These are phyloP conservation scores for Luvunga scandens DNA, from an alignment of 345 rosid genomes.

Conservation along the genomic window DNA sequence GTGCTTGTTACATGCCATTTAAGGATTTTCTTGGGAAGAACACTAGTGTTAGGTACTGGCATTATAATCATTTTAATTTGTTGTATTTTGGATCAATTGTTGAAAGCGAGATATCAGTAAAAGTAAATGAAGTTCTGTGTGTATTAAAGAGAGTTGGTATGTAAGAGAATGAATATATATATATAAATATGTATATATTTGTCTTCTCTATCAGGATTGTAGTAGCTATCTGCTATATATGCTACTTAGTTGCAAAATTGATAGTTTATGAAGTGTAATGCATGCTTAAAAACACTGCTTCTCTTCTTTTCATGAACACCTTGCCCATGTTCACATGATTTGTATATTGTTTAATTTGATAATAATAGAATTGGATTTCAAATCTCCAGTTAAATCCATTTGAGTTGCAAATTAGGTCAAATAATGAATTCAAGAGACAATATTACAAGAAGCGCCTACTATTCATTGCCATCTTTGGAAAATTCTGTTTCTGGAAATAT, in stretches of 20 bases:
- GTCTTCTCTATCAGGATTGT: not conserved
- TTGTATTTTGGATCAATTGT: constrained; percentile 2
- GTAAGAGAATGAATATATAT: constrained; percentile 1
- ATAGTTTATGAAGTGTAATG: too few relatives aligned
- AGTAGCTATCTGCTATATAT: not conserved
- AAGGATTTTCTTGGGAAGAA: constrained; percentile 14
- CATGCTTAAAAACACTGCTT: not conserved
- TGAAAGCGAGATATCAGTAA: constrained; percentile 24
- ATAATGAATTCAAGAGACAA: not conserved
- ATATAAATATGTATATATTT: too few relatives aligned
- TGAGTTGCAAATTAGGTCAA: not conserved
- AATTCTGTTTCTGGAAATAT: not conserved
- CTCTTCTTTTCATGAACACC: too few relatives aligned
- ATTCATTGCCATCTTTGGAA: not conserved
- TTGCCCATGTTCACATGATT: too few relatives aligned
- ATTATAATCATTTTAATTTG: not conserved
- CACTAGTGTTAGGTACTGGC: not conserved
- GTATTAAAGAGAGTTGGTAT: not conserved
- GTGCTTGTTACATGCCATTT: constrained; percentile 24
- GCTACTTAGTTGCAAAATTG: not conserved
- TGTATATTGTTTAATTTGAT: not conserved
- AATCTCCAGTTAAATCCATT: not conserved
- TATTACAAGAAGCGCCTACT: not conserved
- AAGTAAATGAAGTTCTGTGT: not conserved
- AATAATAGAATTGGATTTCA: not conserved